Evolutionary conservation across 495 filamentous ascomycete species (phyloP).

Genomic region (Penicillium cataractarum): DNA sequence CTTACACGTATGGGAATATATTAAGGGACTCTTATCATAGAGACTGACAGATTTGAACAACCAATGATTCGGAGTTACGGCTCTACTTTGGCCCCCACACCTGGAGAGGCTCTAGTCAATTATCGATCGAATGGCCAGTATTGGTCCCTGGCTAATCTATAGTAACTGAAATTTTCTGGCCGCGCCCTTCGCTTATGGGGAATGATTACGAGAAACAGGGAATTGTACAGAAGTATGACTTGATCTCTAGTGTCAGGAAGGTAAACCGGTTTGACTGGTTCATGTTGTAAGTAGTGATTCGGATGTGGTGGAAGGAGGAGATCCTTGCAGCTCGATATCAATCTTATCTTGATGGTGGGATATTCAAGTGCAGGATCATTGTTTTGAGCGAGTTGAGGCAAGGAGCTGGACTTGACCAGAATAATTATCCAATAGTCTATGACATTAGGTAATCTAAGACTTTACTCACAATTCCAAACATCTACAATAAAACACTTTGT

Average conservation of each 20-base stretch:
- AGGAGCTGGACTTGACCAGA: background rate
- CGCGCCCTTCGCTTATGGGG: background rate
- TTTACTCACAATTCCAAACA: too few species aligned
- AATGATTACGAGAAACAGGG: too few species aligned
- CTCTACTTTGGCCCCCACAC: background rate
- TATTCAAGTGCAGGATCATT: background rate
- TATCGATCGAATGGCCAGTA: too few species aligned
- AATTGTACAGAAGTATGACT: background rate
- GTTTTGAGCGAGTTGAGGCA: background rate
- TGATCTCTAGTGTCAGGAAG: too few species aligned
- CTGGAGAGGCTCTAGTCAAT: background rate
- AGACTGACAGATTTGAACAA: too few species aligned
- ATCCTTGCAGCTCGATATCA: background rate
- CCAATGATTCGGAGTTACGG: too few species aligned
- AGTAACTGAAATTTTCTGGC: background rate
- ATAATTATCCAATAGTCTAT: background rate
- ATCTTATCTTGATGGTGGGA: background rate
- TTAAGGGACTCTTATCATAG: background rate
- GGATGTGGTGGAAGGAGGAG: background rate
- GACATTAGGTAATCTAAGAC: background rate
- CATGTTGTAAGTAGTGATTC: too few species aligned
- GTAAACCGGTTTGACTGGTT: too few species aligned
- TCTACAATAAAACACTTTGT: too few species aligned
- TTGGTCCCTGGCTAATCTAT: background rate
- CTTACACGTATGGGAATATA: too few species aligned